Percentiles rank a stretch among this genome's conserved stretches.
phyloP scores from a whole-genome alignment of 2,329 filamentous ascomycete genomes.

The Pseudogymnoascus verrucosus region DNA sequence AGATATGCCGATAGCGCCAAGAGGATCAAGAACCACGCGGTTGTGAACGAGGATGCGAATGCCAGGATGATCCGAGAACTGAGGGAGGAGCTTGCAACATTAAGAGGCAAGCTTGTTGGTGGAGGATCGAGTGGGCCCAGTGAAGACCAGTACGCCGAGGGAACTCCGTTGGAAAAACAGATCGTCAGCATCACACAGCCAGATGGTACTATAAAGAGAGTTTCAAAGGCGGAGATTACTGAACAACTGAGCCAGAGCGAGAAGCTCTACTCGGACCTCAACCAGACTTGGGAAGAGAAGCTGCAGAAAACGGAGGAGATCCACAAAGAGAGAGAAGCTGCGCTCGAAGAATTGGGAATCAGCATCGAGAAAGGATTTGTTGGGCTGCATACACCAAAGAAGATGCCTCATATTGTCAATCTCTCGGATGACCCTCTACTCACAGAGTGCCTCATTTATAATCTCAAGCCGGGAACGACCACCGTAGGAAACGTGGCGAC shows the following conservation, averaged over 20 bases:
- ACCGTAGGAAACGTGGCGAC: slow-evolving; percentile 92
- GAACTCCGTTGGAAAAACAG: slow-evolving; percentile 88
- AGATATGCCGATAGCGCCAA: slow-evolving; percentile 97
- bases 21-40: slow-evolving; percentile 98
- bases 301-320: slow-evolving; percentile 91
- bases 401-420: slow-evolving; percentile 98
- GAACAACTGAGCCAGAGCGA: slow-evolving; percentile 95
- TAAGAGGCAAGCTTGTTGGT: slow-evolving; percentile 76
- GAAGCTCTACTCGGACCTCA: slow-evolving; percentile 90
- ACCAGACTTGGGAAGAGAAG: slow-evolving; percentile 98
- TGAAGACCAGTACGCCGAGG: slow-evolving; percentile 86
- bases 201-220: slow-evolving; percentile 84
- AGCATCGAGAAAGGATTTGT: slow-evolving; percentile 98
- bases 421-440: slow-evolving; percentile 89
- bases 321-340: slow-evolving; percentile 92
- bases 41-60: slow-evolving; percentile 98
- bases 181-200: slow-evolving; percentile 87
- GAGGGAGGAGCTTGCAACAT: slow-evolving; percentile 83
- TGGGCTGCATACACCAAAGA: slow-evolving; percentile 90
- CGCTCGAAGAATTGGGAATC: slow-evolving; percentile 92
- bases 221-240: slow-evolving; percentile 95
- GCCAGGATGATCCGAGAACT: slow-evolving; percentile 97
- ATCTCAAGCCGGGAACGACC: slow-evolving; percentile 89
- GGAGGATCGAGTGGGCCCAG: slow-evolving; percentile 41
- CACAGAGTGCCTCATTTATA: slow-evolving; percentile 95